These are phyloP conservation scores for Dendrobium chrysotoxum DNA, from an alignment of 106 monocot genomes.

Conservation along the genomic window DNA sequence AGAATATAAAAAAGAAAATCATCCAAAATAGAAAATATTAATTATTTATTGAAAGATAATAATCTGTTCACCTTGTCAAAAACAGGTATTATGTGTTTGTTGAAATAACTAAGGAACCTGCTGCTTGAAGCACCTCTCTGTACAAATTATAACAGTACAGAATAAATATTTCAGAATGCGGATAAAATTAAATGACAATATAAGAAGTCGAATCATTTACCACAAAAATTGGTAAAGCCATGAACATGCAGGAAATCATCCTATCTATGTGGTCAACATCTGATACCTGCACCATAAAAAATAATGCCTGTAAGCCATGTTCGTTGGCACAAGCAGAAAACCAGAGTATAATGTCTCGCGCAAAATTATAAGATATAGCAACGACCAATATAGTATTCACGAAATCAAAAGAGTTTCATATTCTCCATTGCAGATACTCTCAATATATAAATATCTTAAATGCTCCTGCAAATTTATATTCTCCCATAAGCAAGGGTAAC, in stretches of 20 bases:
- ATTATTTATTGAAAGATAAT: not conserved
- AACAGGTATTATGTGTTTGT: slow-evolving; percentile 87
- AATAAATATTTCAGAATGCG: not conserved
- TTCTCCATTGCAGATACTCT: not conserved
- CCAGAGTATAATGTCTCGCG: not conserved
- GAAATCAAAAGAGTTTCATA: not conserved
- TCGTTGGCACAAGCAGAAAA: not conserved
- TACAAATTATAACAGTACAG: not conserved
- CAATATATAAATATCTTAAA: not conserved
- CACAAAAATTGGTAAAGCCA: slow-evolving; percentile 94
- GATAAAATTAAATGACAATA: not conserved
- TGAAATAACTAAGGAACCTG: slow-evolving; percentile 85
- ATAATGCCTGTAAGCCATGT: not conserved
- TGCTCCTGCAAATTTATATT: not conserved
- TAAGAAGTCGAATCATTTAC: slow-evolving; percentile 23
- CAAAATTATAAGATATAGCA: not conserved
- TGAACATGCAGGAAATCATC: slow-evolving; percentile 83
- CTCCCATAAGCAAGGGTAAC: not conserved
- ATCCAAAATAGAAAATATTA: not conserved
- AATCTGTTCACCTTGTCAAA: slow-evolving; percentile 77
- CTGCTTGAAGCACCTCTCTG: slow-evolving; percentile 92
- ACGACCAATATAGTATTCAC: not conserved
- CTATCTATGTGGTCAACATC: slow-evolving; percentile 96
- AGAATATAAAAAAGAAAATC: not conserved
- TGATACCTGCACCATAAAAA: slow-evolving; percentile 50